Percentiles rank a stretch among this genome's conserved stretches.
These are phyloP conservation scores for Xylaria scruposa DNA, from an alignment of 495 filamentous ascomycete genomes.

Conservation along the genomic window DNA sequence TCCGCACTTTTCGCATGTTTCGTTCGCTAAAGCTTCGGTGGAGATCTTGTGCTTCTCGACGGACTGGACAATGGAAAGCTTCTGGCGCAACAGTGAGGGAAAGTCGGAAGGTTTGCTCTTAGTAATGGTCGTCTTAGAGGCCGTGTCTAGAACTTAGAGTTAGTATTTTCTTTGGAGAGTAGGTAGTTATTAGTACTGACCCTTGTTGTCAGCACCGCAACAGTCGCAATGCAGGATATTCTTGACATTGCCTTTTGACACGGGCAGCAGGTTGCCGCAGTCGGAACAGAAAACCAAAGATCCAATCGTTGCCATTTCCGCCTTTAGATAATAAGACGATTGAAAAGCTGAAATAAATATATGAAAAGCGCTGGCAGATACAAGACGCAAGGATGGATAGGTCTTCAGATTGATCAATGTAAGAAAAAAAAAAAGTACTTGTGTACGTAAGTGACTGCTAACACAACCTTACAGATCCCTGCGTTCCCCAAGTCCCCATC, in stretches of 20 bases:
- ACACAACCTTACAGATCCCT: conserved; percentile 1
- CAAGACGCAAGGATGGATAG: neutral
- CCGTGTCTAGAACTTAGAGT: conserved; percentile 65
- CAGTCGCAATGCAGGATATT: conserved; percentile 80
- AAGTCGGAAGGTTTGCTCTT: conserved; percentile 84
- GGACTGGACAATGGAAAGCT: conserved; percentile 83
- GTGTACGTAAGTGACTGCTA: neutral
- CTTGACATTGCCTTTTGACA: conserved; percentile 74
- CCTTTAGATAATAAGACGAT: neutral
- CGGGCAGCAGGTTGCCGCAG: conserved; percentile 88
- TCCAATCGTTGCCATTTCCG: conserved; percentile 81
- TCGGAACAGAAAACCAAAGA: conserved; percentile 93
- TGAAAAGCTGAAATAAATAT: too few species aligned
- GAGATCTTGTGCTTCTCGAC: conserved; percentile 79
- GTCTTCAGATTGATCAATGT: neutral
- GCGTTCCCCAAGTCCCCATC: neutral
- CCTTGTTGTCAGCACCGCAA: conserved; percentile 84
- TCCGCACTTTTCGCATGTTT: conserved; percentile 80
- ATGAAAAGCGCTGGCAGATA: neutral
- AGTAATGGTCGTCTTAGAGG: conserved; percentile 81
- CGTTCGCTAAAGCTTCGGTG: conserved; percentile 71
- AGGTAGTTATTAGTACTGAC: conserved; percentile 49
- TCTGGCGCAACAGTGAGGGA: conserved; percentile 83
- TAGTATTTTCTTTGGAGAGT: conserved; percentile 18
- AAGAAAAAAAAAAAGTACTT: neutral